A percentile compares a stretch with the other conserved stretches of the same genome.
Evolutionary conservation across 2,329 filamentous ascomycete genomes (phyloP).

Genomic region (Penicillium hordei): DNA sequence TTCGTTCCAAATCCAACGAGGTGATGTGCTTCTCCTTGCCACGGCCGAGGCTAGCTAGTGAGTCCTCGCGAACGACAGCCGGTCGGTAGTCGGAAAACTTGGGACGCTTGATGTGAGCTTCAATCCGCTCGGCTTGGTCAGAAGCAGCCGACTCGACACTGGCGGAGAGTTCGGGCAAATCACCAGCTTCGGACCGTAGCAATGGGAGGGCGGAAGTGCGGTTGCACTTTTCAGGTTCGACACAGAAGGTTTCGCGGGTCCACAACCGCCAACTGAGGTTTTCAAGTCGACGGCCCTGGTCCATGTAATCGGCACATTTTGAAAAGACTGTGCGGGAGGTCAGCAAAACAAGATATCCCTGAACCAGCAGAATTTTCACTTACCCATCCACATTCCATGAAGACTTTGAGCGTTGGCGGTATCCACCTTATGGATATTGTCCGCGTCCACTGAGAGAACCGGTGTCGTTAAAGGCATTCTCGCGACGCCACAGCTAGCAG

Average conservation of each 20-base stretch:
- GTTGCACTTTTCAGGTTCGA: conserved; percentile 60
- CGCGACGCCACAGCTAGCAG: conserved; percentile 28
- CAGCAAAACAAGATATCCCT: neutral
- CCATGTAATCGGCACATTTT: conserved; percentile 88
- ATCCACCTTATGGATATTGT: conserved; percentile 91
- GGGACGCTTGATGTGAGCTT: conserved; percentile 58
- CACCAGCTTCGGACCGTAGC: conserved; percentile 47
- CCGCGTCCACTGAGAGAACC: conserved; percentile 86
- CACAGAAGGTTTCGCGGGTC: conserved; percentile 91
- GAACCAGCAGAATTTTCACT: conserved; percentile 44
- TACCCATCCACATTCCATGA: conserved; percentile 96
- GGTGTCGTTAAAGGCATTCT: conserved; percentile 84
- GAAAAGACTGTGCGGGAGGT: conserved; percentile 69
- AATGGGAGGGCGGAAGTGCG: conserved; percentile 52
- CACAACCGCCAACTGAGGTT: conserved; percentile 95
- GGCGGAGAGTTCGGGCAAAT: conserved; percentile 70
- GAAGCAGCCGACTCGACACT: conserved; percentile 71
- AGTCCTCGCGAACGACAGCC: conserved; percentile 52
- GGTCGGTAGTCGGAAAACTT: conserved; percentile 65
- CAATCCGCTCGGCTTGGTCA: conserved; percentile 58
- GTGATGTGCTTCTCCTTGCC: conserved; percentile 84
- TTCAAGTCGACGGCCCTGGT: conserved; percentile 87
- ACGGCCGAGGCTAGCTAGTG: conserved; percentile 65
- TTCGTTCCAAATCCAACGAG: conserved; percentile 88
- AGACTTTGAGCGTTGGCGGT: conserved; percentile 89